Percentiles rank a stretch among this genome's conserved stretches.
Evolutionary conservation across 2,329 filamentous ascomycete species (phyloP).

Genomic region (Colletotrichum magnum): DNA sequence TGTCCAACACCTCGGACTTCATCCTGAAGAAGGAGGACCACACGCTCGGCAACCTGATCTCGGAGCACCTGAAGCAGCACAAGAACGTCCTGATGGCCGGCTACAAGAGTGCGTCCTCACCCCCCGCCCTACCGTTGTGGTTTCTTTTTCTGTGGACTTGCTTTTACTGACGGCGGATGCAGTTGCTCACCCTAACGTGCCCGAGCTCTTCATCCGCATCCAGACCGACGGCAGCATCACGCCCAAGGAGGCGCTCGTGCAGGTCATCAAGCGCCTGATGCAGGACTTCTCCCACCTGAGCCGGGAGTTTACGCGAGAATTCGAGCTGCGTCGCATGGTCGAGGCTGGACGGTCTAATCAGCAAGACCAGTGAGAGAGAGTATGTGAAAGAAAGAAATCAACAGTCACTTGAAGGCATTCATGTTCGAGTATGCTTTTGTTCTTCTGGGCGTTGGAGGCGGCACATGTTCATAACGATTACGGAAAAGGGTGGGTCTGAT

Average conservation of each 20-base stretch:
- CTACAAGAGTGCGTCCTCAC: conserved; percentile 79
- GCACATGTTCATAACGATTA: conserved; percentile 31
- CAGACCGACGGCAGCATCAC: conserved; percentile 92
- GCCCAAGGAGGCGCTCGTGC: conserved; percentile 89
- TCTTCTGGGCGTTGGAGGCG: conserved; percentile 45
- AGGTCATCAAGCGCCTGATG: conserved; percentile 86
- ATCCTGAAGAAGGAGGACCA: conserved; percentile 97
- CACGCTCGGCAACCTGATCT: conserved; percentile 91
- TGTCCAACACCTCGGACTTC: conserved; percentile 96
- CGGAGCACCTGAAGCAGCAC: conserved; percentile 87
- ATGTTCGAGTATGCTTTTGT: conserved; percentile 12
- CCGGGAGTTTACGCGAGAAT: conserved; percentile 93
- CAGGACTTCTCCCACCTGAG: conserved; percentile 84
- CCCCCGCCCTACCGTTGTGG: no score
- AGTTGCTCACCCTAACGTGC: conserved; percentile 73
- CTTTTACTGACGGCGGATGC: conserved; percentile 30
- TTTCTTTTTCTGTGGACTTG: background rate
- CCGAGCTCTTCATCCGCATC: conserved; percentile 79
- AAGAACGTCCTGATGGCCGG: conserved; percentile 90
- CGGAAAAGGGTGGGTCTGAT: conserved; percentile 31
- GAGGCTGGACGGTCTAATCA: conserved; percentile 67
- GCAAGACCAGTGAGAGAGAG: conserved; percentile 51
- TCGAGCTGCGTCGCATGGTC: conserved; percentile 89
- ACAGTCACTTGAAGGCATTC: background rate
- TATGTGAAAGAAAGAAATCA: no score